Conservation (phyloP, 2,329 filamentous ascomycete genomes). For the Nemania serpens region DNA sequence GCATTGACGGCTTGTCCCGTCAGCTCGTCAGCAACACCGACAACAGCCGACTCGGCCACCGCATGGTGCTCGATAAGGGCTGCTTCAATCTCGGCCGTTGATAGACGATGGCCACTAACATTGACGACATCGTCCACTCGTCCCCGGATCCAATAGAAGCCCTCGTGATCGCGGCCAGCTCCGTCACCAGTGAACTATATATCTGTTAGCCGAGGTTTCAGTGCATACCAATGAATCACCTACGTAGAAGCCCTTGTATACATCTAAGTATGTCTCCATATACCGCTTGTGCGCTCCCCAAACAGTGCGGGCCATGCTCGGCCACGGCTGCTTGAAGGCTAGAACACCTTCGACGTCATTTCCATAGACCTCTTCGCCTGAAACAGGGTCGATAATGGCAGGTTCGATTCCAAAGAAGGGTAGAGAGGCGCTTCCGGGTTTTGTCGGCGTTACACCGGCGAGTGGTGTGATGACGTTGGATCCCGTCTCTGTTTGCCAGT, state of each 20-base stretch:
- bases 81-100: slow-evolving; percentile 96
- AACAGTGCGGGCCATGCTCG: slow-evolving; percentile 96
- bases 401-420: slow-evolving; percentile 99
- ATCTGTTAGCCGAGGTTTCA: slow-evolving; percentile 27
- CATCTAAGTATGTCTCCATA: slow-evolving; percentile 97
- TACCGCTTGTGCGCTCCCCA: slow-evolving; percentile 98
- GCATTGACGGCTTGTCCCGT: slow-evolving; percentile 97
- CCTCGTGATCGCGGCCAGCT: slow-evolving; percentile 93
- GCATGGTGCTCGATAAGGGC: slow-evolving; percentile 89
- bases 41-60: slow-evolving; percentile 93
- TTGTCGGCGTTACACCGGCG: slow-evolving; percentile 91
- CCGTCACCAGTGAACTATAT: slow-evolving; percentile 86
- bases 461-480: slow-evolving; percentile 95
- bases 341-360: slow-evolving; percentile 98
- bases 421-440: slow-evolving; percentile 92
- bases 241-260: slow-evolving; percentile 98
- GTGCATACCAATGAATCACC: slow-evolving; percentile 47
- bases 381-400: slow-evolving; percentile 94
- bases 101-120: slow-evolving; percentile 93
- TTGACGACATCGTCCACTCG: slow-evolving; percentile 99
- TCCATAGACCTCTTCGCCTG: slow-evolving; percentile 88
- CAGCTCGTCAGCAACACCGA: slow-evolving; percentile 89
- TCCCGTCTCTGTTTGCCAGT: slow-evolving; percentile 99
- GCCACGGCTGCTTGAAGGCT: slow-evolving; percentile 97
- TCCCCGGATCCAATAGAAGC: slow-evolving; percentile 99